Evolutionary conservation across 2,329 filamentous ascomycete genomes (phyloP).

Genomic region (Trichoderma lentiforme): DNA sequence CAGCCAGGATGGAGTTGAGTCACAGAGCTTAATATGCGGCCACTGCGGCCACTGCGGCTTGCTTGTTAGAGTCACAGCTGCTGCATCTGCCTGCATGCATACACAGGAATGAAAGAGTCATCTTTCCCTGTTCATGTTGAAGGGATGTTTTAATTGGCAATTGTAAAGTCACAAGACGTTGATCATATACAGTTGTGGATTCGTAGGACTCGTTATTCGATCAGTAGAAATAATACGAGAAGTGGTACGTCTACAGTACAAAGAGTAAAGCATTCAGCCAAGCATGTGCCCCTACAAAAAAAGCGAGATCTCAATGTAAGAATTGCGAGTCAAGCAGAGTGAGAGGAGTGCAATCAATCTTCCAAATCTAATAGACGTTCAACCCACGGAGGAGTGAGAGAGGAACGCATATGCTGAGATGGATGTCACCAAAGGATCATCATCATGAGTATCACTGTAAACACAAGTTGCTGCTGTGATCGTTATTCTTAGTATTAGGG

Average conservation of each 20-base stretch:
- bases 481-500: slow-evolving; percentile 2
- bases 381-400: slow-evolving; percentile 47
- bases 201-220: background rate
- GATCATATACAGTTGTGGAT: background rate
- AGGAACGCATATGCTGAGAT: slow-evolving; percentile 56
- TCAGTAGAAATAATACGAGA: background rate
- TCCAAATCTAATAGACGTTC: slow-evolving; percentile 54
- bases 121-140: background rate
- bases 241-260: background rate
- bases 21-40: background rate
- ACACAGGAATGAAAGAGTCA: background rate
- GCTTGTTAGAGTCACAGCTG: background rate
- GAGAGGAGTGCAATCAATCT: slow-evolving; percentile 48
- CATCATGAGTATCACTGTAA: background rate
- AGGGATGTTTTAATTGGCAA: background rate
- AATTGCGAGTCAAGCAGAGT: slow-evolving; percentile 47
- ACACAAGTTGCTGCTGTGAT: background rate
- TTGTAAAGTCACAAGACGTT: background rate
- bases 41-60: background rate
- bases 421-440: slow-evolving; percentile 26
- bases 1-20: background rate
- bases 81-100: background rate
- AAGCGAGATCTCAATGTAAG: slow-evolving; percentile 45
- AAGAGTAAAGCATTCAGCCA: background rate
- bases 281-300: slow-evolving; percentile 46